Percentiles rank a stretch among this genome's conserved stretches.
phyloP scores from a whole-genome alignment of 441 rosid genomes.

The Caryocar brasiliense region DNA sequence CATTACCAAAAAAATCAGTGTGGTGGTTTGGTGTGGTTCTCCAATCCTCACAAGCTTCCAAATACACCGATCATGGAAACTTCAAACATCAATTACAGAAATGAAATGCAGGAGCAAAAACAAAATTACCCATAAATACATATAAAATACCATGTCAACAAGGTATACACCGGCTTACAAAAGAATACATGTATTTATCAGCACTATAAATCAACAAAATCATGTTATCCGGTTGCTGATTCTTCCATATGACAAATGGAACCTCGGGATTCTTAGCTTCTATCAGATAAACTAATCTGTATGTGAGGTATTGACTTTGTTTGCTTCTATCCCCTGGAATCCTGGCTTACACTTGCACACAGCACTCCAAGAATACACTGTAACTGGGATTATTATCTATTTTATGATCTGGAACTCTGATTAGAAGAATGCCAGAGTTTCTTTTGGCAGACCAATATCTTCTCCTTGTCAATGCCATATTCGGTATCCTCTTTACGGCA shows the following conservation, averaged over 20 bases:
- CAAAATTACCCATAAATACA: too few relatives aligned
- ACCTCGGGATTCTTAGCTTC: slow-evolving; percentile 9
- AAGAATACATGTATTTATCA: slow-evolving; percentile 16
- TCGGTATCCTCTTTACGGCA: slow-evolving; percentile 71
- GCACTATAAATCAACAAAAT: slow-evolving; percentile 11
- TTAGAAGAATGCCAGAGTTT: slow-evolving; percentile 72
- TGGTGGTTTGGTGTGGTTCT: too few relatives aligned
- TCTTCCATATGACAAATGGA: slow-evolving; percentile 7
- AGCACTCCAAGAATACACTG: not conserved
- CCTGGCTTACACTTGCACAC: not conserved
- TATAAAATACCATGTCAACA: not conserved
- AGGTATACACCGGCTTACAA: not conserved
- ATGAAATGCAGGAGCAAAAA: too few relatives aligned
- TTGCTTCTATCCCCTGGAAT: not conserved
- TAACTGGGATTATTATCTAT: not conserved
- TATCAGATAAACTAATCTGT: slow-evolving; percentile 5
- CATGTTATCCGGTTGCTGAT: slow-evolving; percentile 16
- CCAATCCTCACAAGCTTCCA: too few relatives aligned
- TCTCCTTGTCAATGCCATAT: slow-evolving; percentile 55
- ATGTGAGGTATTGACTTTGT: slow-evolving; percentile 8
- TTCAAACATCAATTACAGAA: too few relatives aligned
- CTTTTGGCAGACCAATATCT: slow-evolving; percentile 78
- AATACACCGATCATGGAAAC: too few relatives aligned
- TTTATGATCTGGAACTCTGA: slow-evolving; percentile 29
- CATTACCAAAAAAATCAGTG: too few relatives aligned